These are phyloP conservation scores for Mycena albidolilacea DNA, from an alignment of 768 basidiomycete genomes.

Conservation along the genomic window DNA sequence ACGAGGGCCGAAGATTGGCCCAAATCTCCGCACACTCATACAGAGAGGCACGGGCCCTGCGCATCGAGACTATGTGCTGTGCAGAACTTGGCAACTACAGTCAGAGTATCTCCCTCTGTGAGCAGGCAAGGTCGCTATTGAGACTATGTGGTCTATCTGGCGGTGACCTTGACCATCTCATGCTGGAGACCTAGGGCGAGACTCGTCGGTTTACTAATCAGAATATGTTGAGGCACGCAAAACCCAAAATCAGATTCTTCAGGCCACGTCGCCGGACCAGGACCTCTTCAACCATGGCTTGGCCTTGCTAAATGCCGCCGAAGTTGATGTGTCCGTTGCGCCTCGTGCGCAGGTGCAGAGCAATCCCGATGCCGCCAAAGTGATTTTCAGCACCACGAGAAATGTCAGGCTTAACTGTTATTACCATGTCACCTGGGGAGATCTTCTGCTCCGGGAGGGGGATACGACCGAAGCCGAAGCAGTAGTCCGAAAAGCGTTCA, in stretches of 20 bases:
- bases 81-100: background rate
- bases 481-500: background rate
- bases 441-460: background rate
- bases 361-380: background rate
- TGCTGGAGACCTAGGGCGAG: background rate
- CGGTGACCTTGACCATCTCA: too few species aligned
- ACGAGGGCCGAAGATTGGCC: background rate
- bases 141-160: background rate
- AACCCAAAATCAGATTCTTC: background rate
- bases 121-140: background rate
- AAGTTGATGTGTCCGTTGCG: background rate
- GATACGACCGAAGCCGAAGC: background rate
- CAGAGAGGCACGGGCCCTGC: background rate
- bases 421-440: background rate
- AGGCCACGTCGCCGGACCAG: background rate
- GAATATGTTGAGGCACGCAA: background rate
- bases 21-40: background rate
- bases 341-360: background rate
- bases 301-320: background rate
- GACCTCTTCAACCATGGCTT: background rate
- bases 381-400: background rate
- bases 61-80: background rate
- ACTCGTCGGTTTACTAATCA: background rate
- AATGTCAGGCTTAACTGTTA: too few species aligned
- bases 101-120: background rate